Evolutionary conservation across 2,329 filamentous ascomycete species (phyloP).

Genomic region (Neofusicoccum kwambonambiense): DNA sequence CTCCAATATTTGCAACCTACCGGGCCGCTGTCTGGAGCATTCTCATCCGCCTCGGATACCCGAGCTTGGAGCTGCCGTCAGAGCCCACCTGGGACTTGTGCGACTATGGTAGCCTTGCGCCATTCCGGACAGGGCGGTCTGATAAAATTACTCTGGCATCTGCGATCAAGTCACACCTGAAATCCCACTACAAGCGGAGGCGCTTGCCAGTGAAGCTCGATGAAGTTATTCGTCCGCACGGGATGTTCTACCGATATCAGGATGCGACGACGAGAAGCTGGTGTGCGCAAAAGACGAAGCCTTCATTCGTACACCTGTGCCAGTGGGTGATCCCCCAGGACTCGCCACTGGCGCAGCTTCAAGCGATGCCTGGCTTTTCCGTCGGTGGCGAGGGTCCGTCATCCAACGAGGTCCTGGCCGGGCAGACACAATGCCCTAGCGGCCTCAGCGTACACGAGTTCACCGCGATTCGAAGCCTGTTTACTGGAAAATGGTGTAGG

Average conservation of each 20-base stretch:
- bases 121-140: slow-evolving; percentile 17
- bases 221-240: slow-evolving; percentile 48
- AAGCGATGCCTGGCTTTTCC: slow-evolving; percentile 29
- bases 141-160: slow-evolving; percentile 44
- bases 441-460: slow-evolving; percentile 54
- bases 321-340: slow-evolving; percentile 37
- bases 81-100: neutral
- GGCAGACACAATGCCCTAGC: slow-evolving; percentile 48
- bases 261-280: slow-evolving; percentile 43
- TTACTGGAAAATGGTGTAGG: slow-evolving; percentile 47
- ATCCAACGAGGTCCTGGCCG: slow-evolving; percentile 56
- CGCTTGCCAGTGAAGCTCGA: slow-evolving; percentile 41
- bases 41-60: slow-evolving; percentile 37
- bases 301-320: slow-evolving; percentile 50
- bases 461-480: slow-evolving; percentile 49
- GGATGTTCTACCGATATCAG: slow-evolving; percentile 49
- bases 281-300: slow-evolving; percentile 27
- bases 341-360: slow-evolving; percentile 38
- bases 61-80: neutral
- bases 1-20: slow-evolving; percentile 48
- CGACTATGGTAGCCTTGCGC: too few relatives aligned
- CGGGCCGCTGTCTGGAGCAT: slow-evolving; percentile 54
- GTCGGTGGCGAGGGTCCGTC: slow-evolving; percentile 41
- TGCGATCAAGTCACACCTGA: slow-evolving; percentile 45
- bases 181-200: slow-evolving; percentile 49